A percentile compares a stretch with the other conserved stretches of the same genome.
phyloP scores from a whole-genome alignment of 2,329 filamentous ascomycete species.

The Coniochaeta pulveracea region DNA sequence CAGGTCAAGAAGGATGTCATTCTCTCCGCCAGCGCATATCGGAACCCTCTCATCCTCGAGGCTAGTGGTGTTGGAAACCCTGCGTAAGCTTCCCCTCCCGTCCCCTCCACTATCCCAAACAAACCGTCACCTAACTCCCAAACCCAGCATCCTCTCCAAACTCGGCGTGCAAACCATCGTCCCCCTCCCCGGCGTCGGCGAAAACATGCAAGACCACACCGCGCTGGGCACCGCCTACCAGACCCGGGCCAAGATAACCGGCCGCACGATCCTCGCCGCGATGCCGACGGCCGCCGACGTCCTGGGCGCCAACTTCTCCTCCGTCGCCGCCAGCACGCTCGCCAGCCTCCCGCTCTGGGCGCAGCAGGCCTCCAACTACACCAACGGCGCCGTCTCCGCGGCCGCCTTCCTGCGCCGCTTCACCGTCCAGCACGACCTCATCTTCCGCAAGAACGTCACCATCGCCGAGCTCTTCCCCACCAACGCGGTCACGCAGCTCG shows the following conservation, averaged over 20 bases:
- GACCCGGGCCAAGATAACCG: slow-evolving; percentile 17
- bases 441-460: slow-evolving; percentile 32
- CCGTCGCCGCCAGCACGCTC: slow-evolving; percentile 14
- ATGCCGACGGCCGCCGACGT: slow-evolving; percentile 22
- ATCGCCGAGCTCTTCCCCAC: slow-evolving; percentile 30
- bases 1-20: slow-evolving; percentile 34
- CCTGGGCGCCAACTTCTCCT: slow-evolving; percentile 17
- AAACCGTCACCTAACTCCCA: neutral
- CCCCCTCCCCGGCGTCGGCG: slow-evolving; percentile 37
- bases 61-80: slow-evolving; percentile 38
- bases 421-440: slow-evolving; percentile 32
- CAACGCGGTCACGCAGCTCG: neutral
- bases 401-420: slow-evolving; percentile 8
- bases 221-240: slow-evolving; percentile 17
- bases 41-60: slow-evolving; percentile 40
- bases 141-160: slow-evolving; percentile 22
- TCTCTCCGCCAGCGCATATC: slow-evolving; percentile 34
- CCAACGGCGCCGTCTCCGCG: slow-evolving; percentile 14
- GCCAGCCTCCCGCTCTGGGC: slow-evolving; percentile 20
- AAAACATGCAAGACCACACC: slow-evolving; percentile 41
- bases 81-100: slow-evolving; percentile 11
- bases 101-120: too few relatives aligned
- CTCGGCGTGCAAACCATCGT: slow-evolving; percentile 30
- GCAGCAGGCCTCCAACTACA: slow-evolving; percentile 13
- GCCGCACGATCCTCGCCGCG: slow-evolving; percentile 10